These are phyloP conservation scores for Leccinum pellstonianum DNA, from an alignment of 768 basidiomycete species.

Conservation along the genomic window DNA sequence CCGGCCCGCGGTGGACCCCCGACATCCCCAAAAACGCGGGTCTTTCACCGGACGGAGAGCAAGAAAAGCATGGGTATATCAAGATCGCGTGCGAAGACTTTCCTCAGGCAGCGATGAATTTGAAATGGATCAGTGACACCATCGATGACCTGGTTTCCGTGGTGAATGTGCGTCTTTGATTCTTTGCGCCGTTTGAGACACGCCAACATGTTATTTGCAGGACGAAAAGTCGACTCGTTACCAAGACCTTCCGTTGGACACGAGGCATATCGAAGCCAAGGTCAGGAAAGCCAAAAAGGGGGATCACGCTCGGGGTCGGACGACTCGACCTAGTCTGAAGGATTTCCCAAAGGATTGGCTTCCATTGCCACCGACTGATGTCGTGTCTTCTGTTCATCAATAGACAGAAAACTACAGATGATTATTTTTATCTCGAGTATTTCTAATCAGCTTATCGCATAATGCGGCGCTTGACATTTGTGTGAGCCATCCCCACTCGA, in stretches of 20 bases:
- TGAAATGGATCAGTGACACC: conserved; percentile 91
- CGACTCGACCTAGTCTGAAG: conserved; percentile 59
- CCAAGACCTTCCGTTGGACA: conserved; percentile 76
- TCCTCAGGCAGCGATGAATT: conserved; percentile 77
- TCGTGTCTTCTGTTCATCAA: conserved; percentile 3
- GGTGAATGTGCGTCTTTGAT: conserved; percentile 69
- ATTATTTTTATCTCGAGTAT: conserved; percentile 2
- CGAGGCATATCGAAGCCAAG: conserved; percentile 74
- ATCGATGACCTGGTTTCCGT: conserved; percentile 75
- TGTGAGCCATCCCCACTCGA: not conserved
- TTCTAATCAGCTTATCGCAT: conserved; percentile 3
- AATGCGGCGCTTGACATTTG: not conserved
- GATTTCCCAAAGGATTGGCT: conserved; percentile 91
- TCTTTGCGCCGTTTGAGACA: conserved; percentile 5
- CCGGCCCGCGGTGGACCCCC: conserved; percentile 84
- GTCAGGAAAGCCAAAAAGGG: conserved; percentile 70
- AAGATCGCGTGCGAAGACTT: conserved; percentile 92
- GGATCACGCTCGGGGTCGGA: conserved; percentile 58
- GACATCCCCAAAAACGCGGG: conserved; percentile 72
- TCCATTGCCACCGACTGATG: conserved; percentile 32
- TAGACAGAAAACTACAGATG: conserved; percentile 7
- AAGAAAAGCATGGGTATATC: conserved; percentile 72
- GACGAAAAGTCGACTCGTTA: conserved; percentile 39
- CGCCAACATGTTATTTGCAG: conserved; percentile 21
- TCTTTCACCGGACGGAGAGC: conserved; percentile 39